These are phyloP conservation scores for Multifurca ochricompacta DNA, from an alignment of 768 basidiomycete species.

Conservation along the genomic window DNA sequence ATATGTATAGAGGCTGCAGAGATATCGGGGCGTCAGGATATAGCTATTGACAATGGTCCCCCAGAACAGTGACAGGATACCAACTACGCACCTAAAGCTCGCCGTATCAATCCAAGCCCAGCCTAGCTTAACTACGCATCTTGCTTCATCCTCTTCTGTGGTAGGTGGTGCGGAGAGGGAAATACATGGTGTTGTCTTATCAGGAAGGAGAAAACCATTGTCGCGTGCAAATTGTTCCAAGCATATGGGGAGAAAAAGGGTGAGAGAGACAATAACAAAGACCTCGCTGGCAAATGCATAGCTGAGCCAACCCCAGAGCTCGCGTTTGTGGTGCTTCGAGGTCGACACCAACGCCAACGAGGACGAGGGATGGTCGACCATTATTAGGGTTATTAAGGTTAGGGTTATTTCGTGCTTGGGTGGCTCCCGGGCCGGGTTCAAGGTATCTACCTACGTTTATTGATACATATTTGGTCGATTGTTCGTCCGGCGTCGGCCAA, in stretches of 20 bases:
- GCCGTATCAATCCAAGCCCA: slow-evolving; percentile 88
- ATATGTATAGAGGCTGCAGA: slow-evolving; percentile 70
- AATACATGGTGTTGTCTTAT: slow-evolving; percentile 52
- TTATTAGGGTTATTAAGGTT: background rate
- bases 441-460: background rate
- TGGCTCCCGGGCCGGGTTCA: background rate
- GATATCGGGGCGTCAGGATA: slow-evolving; percentile 4
- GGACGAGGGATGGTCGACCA: background rate
- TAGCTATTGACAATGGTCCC: too few relatives aligned
- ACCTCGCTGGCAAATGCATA: slow-evolving; percentile 85
- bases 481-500: background rate
- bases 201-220: slow-evolving; percentile 73
- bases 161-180: slow-evolving; percentile 12
- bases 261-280: slow-evolving; percentile 74
- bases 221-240: slow-evolving; percentile 85
- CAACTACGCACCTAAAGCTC: slow-evolving; percentile 67
- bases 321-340: slow-evolving; percentile 22
- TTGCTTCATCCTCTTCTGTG: slow-evolving; percentile 29
- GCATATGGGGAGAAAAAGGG: slow-evolving; percentile 76
- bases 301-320: slow-evolving; percentile 68
- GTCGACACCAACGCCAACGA: background rate
- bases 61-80: too few relatives aligned
- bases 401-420: background rate
- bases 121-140: slow-evolving; percentile 76
- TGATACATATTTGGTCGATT: background rate